A percentile compares a stretch with the other conserved stretches of the same genome.
Conservation (phyloP, 2,329 filamentous ascomycete species). For the Ophiognomonia clavigignenti-juglandacearum region DNA sequence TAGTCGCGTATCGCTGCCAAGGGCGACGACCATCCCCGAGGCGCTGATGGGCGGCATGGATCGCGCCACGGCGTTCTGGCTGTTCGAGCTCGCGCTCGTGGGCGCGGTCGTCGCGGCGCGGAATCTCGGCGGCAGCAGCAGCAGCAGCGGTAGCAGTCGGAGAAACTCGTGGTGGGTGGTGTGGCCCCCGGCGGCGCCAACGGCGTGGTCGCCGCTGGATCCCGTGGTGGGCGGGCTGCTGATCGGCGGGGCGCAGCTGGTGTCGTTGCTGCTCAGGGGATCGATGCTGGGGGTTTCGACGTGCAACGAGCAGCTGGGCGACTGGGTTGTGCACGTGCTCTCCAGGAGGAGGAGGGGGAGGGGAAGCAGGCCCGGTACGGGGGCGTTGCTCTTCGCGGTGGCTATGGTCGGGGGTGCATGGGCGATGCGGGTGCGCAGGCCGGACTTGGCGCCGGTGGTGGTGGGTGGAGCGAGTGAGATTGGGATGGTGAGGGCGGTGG, state of each 20-base stretch:
- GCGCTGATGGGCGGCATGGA: conserved; percentile 36
- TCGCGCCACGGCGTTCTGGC: conserved; percentile 30
- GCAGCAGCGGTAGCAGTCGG: too few relatives aligned
- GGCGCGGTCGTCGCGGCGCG: conserved; percentile 38
- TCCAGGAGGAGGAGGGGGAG: conserved; percentile 23
- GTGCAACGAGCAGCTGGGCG: conserved; percentile 57
- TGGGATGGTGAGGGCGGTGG: conserved; percentile 34
- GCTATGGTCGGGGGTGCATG: conserved; percentile 46
- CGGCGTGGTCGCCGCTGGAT: conserved; percentile 31
- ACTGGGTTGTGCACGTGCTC: conserved; percentile 44
- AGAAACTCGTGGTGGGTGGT: too few relatives aligned
- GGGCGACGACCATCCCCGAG: conserved; percentile 1
- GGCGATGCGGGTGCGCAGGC: conserved; percentile 25
- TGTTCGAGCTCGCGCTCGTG: conserved; percentile 38
- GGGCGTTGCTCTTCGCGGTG: conserved; percentile 45
- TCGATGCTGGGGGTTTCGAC: conserved; percentile 56
- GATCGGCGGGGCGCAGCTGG: conserved; percentile 53
- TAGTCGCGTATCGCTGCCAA: background rate
- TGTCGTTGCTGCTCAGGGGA: conserved; percentile 48
- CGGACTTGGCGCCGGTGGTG: conserved; percentile 26
- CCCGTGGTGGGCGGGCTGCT: conserved; percentile 52
- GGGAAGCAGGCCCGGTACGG: conserved; percentile 27
- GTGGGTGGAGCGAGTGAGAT: conserved; percentile 21
- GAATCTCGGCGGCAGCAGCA: too few relatives aligned
- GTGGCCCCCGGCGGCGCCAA: conserved; percentile 28